These are phyloP conservation scores for Amanita rubescens DNA, from an alignment of 768 basidiomycete genomes.

Conservation along the genomic window DNA sequence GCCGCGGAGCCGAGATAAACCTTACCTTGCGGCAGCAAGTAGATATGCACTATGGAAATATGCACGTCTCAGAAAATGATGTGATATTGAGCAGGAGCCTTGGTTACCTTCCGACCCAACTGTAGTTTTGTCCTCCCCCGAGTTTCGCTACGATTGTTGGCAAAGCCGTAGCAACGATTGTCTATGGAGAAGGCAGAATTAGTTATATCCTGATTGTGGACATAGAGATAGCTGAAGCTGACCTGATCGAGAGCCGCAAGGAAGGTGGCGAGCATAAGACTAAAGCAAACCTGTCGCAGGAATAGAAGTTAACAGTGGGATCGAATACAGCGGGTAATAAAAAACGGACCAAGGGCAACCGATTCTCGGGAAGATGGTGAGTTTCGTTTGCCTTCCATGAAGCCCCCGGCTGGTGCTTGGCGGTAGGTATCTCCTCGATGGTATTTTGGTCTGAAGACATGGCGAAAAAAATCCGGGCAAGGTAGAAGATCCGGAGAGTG, in stretches of 20 bases:
- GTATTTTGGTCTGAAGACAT: slow-evolving; percentile 7
- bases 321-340: neutral
- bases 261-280: slow-evolving; percentile 38
- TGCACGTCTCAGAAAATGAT: slow-evolving; percentile 7
- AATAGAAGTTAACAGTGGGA: neutral
- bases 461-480: neutral
- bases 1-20: neutral
- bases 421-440: slow-evolving; percentile 1
- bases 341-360: slow-evolving; percentile 34
- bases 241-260: slow-evolving; percentile 59
- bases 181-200: slow-evolving; percentile 25
- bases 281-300: slow-evolving; percentile 35
- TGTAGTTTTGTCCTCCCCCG: slow-evolving; percentile 55
- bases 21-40: slow-evolving; percentile 49
- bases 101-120: slow-evolving; percentile 60
- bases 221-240: slow-evolving; percentile 3
- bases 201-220: neutral
- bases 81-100: neutral
- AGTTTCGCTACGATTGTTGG: slow-evolving; percentile 66
- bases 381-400: slow-evolving; percentile 50
- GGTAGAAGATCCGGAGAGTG: neutral
- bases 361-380: slow-evolving; percentile 50
- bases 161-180: slow-evolving; percentile 68
- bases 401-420: slow-evolving; percentile 32
- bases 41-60: slow-evolving; percentile 56